Conservation (phyloP, 2,329 filamentous ascomycete species). For the Phoma herbarum region DNA sequence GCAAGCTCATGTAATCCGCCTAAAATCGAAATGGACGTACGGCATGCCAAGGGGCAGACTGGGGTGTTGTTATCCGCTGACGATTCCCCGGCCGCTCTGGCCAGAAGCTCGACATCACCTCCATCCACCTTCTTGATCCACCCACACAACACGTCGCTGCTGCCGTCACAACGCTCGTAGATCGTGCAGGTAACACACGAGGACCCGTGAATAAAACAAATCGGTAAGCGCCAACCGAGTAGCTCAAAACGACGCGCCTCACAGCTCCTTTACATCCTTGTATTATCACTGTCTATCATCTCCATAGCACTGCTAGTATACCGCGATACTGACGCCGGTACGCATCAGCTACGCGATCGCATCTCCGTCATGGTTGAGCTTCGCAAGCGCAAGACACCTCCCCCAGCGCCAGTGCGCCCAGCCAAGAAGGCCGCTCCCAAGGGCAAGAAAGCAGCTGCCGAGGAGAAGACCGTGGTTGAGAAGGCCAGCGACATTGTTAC, state of each 20-base stretch:
- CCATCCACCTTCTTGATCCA: conserved; percentile 5
- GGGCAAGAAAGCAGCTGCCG: conserved; percentile 39
- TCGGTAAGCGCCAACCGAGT: conserved; percentile 18
- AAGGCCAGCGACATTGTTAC: conserved; percentile 45
- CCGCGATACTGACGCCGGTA: conserved; percentile 37
- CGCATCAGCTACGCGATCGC: conserved; percentile 36
- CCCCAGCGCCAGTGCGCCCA: conserved; percentile 58
- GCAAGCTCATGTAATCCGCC: conserved; percentile 45
- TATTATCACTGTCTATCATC: conserved; percentile 1
- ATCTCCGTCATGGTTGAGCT: conserved; percentile 63
- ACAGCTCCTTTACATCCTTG: conserved; percentile 16
- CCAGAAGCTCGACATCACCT: conserved; percentile 9
- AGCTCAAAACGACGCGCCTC: conserved; percentile 8
- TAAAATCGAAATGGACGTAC: conserved; percentile 44
- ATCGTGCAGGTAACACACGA: conserved; percentile 12
- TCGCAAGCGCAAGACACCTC: conserved; percentile 68
- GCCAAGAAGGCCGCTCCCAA: conserved; percentile 58
- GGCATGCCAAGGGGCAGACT: conserved; percentile 38
- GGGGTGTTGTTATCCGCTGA: conserved; percentile 19
- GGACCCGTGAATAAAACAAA: conserved; percentile 11
- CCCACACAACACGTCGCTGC: conserved; percentile 6
- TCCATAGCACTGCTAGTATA: conserved; percentile 15
- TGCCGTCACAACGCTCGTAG: conserved; percentile 6
- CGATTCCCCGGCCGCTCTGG: background rate
- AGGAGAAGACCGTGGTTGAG: conserved; percentile 46